Base-by-base conservation (phyloP, 345 rosid genomes). In the Salix udensis region DNA sequence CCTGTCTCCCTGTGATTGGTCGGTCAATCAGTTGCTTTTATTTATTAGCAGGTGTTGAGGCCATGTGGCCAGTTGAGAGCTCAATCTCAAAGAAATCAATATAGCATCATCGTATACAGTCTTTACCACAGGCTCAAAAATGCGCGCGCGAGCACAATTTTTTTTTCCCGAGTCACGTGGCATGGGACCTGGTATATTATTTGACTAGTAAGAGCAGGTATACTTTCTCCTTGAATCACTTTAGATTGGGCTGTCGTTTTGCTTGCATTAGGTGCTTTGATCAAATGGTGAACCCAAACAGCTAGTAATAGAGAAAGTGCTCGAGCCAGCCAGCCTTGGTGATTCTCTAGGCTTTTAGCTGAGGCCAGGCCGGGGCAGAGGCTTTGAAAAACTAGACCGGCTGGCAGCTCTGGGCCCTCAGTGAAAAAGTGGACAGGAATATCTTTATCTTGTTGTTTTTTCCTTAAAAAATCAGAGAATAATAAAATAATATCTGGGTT, bases 1-100 rank as follows among this genome's bases (percentile, higher is more conserved):
- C 69, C 19, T 68, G 48, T 68, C 42, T 68, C 69, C 69, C 36
- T 68, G 60, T 68, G 18, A 81, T 81, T 76, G 80, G 75, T 12
- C 13, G 80, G 72, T 2, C 44, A 10, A 3, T 11, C n/a, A 42
- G 12, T 23, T 68, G 40, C 73, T 4, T 60, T 58, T 18, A 67
- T 71, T 72, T 55, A 55, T 36, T 16, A 42, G 16, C 44, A 44
- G 53, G 50, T n/a, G 26, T n/a, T 53, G 6, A 28, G 71, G 71
- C 71, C 53, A 40, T 23, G 71, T 68, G 71, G 34, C 28, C 68
- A 68, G 0, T 40, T 40, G 71, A 3, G 68, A 9, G 14, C 46
- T 68, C 67, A 14, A 15, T 19, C n/a, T 19, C 13, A 37, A 34
- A 6, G 44, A 66, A 66, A 34, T 7, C 39, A 31, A 46, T 4